A percentile compares a stretch with the other conserved stretches of the same genome.
These are phyloP conservation scores for Colletotrichum nymphaeae DNA, from an alignment of 2,329 filamentous ascomycete genomes.

Conservation along the genomic window DNA sequence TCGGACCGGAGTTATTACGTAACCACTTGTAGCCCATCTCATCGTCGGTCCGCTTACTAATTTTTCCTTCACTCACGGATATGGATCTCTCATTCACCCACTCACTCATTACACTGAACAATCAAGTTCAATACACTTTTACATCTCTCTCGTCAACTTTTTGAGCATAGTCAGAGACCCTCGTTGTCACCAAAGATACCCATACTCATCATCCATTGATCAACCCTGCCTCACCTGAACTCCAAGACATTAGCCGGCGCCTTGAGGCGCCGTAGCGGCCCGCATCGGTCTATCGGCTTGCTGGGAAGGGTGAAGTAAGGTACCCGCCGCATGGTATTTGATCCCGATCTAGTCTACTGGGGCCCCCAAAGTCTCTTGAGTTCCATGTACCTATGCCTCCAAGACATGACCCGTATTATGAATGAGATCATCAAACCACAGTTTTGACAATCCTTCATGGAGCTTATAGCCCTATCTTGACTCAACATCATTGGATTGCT, in stretches of 20 bases:
- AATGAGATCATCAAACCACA: background rate
- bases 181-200: background rate
- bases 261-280: constrained; percentile 14
- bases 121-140: background rate
- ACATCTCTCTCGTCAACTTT: background rate
- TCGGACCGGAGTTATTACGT: background rate
- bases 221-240: constrained; percentile 13
- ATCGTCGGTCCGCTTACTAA: background rate
- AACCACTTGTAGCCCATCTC: background rate
- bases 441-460: background rate
- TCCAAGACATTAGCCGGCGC: constrained; percentile 2
- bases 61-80: background rate
- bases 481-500: background rate
- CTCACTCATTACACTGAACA: background rate
- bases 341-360: background rate
- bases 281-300: background rate
- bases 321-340: background rate
- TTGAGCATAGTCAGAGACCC: background rate
- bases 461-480: background rate
- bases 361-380: background rate
- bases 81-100: background rate
- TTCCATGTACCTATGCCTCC: background rate
- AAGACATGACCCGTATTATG: background rate
- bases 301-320: background rate
- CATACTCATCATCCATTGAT: background rate